These are phyloP conservation scores for Aspergillus piperis DNA, from an alignment of 2,329 filamentous ascomycete species.

Conservation along the genomic window DNA sequence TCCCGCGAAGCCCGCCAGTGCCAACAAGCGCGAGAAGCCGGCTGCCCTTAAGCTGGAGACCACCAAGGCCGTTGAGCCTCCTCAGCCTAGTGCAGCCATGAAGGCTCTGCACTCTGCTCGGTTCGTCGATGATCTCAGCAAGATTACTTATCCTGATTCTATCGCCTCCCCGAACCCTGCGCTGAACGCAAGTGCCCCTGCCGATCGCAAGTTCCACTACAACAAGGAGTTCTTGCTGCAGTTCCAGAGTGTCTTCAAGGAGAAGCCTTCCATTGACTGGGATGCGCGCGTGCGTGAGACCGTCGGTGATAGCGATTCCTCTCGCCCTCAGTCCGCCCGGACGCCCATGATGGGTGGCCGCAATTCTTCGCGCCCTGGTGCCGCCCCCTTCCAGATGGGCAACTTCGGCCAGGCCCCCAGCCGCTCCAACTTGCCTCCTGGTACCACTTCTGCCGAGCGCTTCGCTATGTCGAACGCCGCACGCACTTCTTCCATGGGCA, in stretches of 20 bases:
- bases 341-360: slow-evolving; percentile 53
- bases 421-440: slow-evolving; percentile 66
- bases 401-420: slow-evolving; percentile 57
- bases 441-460: slow-evolving; percentile 75
- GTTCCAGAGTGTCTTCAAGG: slow-evolving; percentile 93
- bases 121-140: slow-evolving; percentile 77
- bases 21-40: slow-evolving; percentile 73
- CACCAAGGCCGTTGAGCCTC: slow-evolving; percentile 82
- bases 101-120: slow-evolving; percentile 90
- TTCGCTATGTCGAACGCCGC: slow-evolving; percentile 65
- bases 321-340: slow-evolving; percentile 58
- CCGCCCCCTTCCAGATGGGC: slow-evolving; percentile 67
- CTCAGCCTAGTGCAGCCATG: slow-evolving; percentile 90
- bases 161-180: slow-evolving; percentile 90
- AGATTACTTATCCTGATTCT: slow-evolving; percentile 77
- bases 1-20: slow-evolving; percentile 56
- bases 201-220: slow-evolving; percentile 85
- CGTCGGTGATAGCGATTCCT: slow-evolving; percentile 74
- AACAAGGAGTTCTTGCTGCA: slow-evolving; percentile 94
- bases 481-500: slow-evolving; percentile 49
- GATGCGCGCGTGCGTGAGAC: slow-evolving; percentile 82
- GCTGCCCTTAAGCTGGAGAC: slow-evolving; percentile 85
- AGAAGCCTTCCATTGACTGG: slow-evolving; percentile 94
- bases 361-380: slow-evolving; percentile 52
- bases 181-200: slow-evolving; percentile 72